Evolutionary conservation across 2,329 filamentous ascomycete genomes (phyloP).

Genomic region (Phaeophleospora eucalypticola): DNA sequence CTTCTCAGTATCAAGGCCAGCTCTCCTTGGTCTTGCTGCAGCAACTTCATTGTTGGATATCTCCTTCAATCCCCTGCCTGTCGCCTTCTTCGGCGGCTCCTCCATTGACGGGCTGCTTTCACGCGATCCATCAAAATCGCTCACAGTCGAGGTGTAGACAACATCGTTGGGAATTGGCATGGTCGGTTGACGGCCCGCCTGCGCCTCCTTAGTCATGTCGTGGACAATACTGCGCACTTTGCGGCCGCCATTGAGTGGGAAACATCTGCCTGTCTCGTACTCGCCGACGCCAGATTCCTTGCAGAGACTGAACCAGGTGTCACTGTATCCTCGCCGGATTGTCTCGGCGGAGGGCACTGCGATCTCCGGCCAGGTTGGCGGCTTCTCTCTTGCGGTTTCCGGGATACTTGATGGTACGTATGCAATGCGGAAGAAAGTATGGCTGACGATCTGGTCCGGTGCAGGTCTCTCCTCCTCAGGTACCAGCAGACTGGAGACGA

Average conservation of each 20-base stretch:
- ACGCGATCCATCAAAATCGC: conserved; percentile 29
- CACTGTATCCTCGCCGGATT: conserved; percentile 45
- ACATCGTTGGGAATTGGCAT: conserved; percentile 47
- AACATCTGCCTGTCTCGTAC: conserved; percentile 43
- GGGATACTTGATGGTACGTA: conserved; percentile 61
- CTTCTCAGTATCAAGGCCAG: conserved; percentile 16
- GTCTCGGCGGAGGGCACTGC: conserved; percentile 41
- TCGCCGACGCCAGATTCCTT: conserved; percentile 49
- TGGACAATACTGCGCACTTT: conserved; percentile 47
- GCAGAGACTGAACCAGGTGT: conserved; percentile 50
- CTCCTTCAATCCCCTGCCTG: conserved; percentile 41
- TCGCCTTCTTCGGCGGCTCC: conserved; percentile 31
- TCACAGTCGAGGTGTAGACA: conserved; percentile 42
- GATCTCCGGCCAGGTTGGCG: conserved; percentile 46
- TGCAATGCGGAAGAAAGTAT: conserved; percentile 72
- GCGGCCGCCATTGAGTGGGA: conserved; percentile 45
- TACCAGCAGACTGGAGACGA: conserved; percentile 71
- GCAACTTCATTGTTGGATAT: conserved; percentile 44
- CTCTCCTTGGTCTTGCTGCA: conserved; percentile 12
- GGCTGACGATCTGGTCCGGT: conserved; percentile 73
- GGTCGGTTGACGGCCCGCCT: conserved; percentile 44
- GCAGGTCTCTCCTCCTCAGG: conserved; percentile 71
- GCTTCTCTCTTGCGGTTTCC: conserved; percentile 40
- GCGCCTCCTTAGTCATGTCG: conserved; percentile 48
- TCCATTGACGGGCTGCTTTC: conserved; percentile 26